phyloP scores from a whole-genome alignment of 2,329 filamentous ascomycete genomes.

The Eutypa lata region DNA sequence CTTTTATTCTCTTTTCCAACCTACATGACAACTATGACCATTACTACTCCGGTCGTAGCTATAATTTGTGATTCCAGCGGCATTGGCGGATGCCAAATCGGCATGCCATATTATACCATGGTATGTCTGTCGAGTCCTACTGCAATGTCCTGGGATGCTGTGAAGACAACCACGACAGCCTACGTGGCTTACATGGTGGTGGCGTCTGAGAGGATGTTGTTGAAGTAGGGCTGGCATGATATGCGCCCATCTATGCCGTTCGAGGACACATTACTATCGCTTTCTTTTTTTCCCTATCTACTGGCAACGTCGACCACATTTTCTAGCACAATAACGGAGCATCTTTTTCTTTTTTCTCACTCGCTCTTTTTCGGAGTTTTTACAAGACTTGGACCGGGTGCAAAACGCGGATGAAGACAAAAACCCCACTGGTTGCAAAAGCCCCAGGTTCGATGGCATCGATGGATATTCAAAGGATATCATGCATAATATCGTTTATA shows the following conservation, averaged over 20 bases:
- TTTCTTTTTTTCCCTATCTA: not conserved
- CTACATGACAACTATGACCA: conserved; percentile 16
- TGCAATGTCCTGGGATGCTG: not conserved
- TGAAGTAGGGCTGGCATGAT: not conserved
- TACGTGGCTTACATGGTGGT: not conserved
- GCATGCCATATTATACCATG: not conserved
- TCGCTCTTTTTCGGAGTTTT: not conserved
- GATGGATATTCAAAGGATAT: not conserved
- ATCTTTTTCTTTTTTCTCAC: not conserved
- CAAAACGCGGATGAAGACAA: not conserved
- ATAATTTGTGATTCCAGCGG: conserved; percentile 19
- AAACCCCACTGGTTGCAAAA: not conserved
- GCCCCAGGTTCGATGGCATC: not conserved
- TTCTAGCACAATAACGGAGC: not conserved
- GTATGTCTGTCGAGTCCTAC: not conserved
- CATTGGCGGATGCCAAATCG: conserved; percentile 6
- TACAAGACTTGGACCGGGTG: not conserved
- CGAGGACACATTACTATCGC: not conserved
- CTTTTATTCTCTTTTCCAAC: conserved; percentile 30
- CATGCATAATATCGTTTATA: not conserved
- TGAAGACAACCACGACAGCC: not conserved
- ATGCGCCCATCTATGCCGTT: not conserved
- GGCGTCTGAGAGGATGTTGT: not conserved
- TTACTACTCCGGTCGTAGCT: conserved; percentile 15
- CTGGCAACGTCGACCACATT: not conserved